Evolutionary conservation across 2,329 filamentous ascomycete species (phyloP), one percentile per base, ranked within the genome.

Genomic region (Plenodomus biglobosus): DNA sequence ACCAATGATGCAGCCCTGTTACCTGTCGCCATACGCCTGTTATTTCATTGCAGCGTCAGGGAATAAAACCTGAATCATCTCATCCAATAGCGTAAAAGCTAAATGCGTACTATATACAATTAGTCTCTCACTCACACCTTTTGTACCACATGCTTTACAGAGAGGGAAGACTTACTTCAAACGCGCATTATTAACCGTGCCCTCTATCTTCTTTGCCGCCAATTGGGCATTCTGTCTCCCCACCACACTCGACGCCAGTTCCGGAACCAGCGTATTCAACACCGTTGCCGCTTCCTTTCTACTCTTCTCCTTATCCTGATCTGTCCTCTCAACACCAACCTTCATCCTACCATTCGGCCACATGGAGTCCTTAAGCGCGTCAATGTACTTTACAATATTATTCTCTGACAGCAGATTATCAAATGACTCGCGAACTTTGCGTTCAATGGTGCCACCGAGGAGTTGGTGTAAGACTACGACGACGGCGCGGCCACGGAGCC

Each of bases 381-480:
- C 78, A 27, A 97, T 78, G 66, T 94, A 95, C 47, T 81, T 83
- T 36, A 92, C 76, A 8, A 97, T 74, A 2, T 85, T 85, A 17
- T 94, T 88, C 56, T 96, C 92, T 49, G 89, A 84, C 0, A 90
- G 75, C 1, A 95, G 76, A 37, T 81, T 77, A 57, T 85, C 86
- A 36, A 91, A 86, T 44, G 85, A 88, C 50, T 99, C 94, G 17
- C 94, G 85, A 22, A 97, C 88, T 72, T 96, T 96, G 50, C 92
- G 86, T 74, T 99, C 94, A 54, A 99, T 95, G 0, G 94, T 97
- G 18, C 94, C 92, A 13, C 94, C 94, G 1, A 99, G 84, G 5
- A 99, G 82, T 71, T 99, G 94, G 67, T 99, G 94, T 17, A 99
- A 80, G 2, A 99, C 92, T 8, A 99, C 91, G 3, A 99, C 92